Conservation (phyloP, 768 basidiomycete genomes). For the Calocera cornea region DNA sequence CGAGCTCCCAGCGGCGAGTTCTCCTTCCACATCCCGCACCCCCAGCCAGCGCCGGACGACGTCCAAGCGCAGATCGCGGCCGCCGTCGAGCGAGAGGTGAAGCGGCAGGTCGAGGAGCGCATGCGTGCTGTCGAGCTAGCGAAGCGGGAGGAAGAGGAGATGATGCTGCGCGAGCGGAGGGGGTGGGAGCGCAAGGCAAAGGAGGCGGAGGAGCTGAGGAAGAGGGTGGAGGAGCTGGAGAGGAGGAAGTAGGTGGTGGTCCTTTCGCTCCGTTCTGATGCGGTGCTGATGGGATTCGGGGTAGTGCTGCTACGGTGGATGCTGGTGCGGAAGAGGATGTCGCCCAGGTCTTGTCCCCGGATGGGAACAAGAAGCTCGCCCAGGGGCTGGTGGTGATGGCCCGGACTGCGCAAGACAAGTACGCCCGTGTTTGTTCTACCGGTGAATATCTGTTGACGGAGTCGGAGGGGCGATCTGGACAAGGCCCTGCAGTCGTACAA, state of each 20-base stretch:
- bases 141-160: constrained; percentile 27
- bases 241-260: constrained; percentile 52
- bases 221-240: constrained; percentile 54
- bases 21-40: too few species aligned
- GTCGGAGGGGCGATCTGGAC: not conserved
- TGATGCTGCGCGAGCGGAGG: constrained; percentile 17
- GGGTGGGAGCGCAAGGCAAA: constrained; percentile 30
- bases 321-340: constrained; percentile 42
- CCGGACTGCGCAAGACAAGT: constrained; percentile 71
- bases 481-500: not conserved
- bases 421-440: constrained; percentile 13
- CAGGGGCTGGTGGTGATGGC: constrained; percentile 75
- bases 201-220: constrained; percentile 48
- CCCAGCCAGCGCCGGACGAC: constrained; percentile 27
- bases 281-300: not conserved
- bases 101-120: constrained; percentile 41
- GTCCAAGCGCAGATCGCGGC: constrained; percentile 41
- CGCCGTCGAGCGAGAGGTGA: constrained; percentile 62
- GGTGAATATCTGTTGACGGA: not conserved
- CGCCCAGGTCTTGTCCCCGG: constrained; percentile 52
- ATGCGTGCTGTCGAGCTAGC: constrained; percentile 19
- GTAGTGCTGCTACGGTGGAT: constrained; percentile 36
- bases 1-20: too few species aligned
- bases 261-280: too few species aligned
- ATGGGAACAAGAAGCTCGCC: constrained; percentile 68